Evolutionary conservation across 352 stramenopile genomes (phyloP), one percentile per base, ranked within the genome.

Genomic region (Stramenopiles sp.): DNA sequence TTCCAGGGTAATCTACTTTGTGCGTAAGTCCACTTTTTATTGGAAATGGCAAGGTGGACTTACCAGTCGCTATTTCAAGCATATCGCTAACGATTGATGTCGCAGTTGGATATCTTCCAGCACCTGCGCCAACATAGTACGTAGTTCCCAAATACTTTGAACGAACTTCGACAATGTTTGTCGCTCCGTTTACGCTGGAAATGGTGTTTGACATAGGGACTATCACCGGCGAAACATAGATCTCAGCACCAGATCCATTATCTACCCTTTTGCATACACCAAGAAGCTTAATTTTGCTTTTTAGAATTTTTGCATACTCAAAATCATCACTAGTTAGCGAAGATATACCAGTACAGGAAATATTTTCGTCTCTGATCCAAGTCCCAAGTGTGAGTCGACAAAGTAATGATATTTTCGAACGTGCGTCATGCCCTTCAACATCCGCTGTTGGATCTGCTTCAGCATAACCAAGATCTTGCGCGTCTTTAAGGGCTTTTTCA

Each of bases 31-130:
- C 87, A 30, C 82, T 84, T 84, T 93, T 92, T 84, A 91, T 88
- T 84, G 93, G 88, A 85, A 97, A 95, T 22, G 91, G 89, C 75
- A 93, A 85, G 0, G 25, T 7, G 22, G 88, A 87, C 81, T 96
- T 90, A 22, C 89, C 90, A n/a, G 89, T 89, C 14, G 91, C 92
- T 75, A 97, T 85, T 84, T 96, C 91, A 80, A 96, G 88, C 80
- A 98, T 89, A 88, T 98, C 95, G 84, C 95, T 96, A 76, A 98
- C 91, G 80, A 98, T 90, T 76, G 91, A 96, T 86, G 98, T 98
- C 44, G 95, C 95, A 0, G 94, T 98, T 30, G 95, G 92, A 87
- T 95, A 98, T 32, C 94, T 90, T 7, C 95, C 95, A 4, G 94
- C 93, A 27, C 95, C 95, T 7, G 94, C 91, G 0, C 95, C 95